Conservation (phyloP, 768 basidiomycete species). For the Pleurotus ostreatus region DNA sequence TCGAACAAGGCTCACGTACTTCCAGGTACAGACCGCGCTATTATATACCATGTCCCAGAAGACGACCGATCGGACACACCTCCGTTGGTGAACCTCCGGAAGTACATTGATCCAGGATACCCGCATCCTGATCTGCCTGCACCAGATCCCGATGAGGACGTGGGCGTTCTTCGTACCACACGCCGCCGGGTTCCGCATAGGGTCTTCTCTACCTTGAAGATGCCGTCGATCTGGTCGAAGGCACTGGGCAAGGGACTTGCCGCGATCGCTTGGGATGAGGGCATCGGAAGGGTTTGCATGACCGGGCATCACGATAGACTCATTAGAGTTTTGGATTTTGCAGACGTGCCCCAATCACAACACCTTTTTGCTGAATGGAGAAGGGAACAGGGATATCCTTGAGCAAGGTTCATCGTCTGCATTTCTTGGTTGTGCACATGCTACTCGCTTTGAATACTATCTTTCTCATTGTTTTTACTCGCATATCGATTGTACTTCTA, state of each 20-base stretch:
- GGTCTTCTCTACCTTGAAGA: conserved; percentile 12
- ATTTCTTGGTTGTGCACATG: too few relatives aligned
- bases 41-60: conserved; percentile 33
- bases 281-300: conserved; percentile 55
- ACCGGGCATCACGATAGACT: conserved; percentile 34
- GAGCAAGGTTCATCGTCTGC: background rate
- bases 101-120: conserved; percentile 32
- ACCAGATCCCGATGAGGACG: conserved; percentile 14
- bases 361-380: conserved; percentile 26
- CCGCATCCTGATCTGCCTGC: conserved; percentile 10
- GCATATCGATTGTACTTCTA: too few relatives aligned
- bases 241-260: conserved; percentile 29
- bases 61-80: conserved; percentile 29
- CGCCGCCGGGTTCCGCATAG: conserved; percentile 16
- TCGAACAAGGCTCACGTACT: conserved; percentile 29
- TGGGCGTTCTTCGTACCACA: conserved; percentile 18
- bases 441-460: too few relatives aligned
- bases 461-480: too few relatives aligned
- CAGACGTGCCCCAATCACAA: conserved; percentile 23
- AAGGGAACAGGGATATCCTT: conserved; percentile 20
- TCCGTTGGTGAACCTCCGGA: conserved; percentile 30
- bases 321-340: conserved; percentile 49
- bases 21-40: conserved; percentile 38
- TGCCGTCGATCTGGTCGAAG: conserved; percentile 9
- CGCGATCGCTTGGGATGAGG: conserved; percentile 65